Percentiles rank a stretch among this genome's conserved stretches.
Evolutionary conservation across 164 flowering plant species (phyloP).

Genomic region (Santalum album): DNA sequence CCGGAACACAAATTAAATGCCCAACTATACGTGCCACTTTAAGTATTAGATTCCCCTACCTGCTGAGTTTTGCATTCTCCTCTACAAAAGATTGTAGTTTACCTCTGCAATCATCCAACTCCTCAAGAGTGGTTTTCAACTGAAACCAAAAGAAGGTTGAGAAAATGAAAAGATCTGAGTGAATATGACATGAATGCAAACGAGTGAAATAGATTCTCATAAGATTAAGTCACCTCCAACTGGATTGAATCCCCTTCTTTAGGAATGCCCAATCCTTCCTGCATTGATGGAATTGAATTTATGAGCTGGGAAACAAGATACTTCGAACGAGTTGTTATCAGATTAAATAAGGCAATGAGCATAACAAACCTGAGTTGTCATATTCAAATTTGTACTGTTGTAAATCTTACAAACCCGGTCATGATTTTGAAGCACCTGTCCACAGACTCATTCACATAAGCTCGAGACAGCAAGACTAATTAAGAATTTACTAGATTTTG

Average conservation of each 20-base stretch:
- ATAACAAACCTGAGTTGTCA: slow-evolving; percentile 30
- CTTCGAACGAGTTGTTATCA: neutral
- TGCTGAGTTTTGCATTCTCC: slow-evolving; percentile 57
- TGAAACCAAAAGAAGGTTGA: slow-evolving; percentile 22
- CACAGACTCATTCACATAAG: neutral
- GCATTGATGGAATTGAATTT: slow-evolving; percentile 12
- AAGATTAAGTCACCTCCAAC: slow-evolving; percentile 40
- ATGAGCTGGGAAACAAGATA: neutral
- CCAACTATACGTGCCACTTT: neutral
- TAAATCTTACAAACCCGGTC: slow-evolving; percentile 37
- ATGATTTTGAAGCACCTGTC: slow-evolving; percentile 53
- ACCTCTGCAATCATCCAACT: slow-evolving; percentile 55
- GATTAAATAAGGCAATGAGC: neutral
- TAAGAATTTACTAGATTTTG: neutral
- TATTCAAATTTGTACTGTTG: slow-evolving; percentile 12
- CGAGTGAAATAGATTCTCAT: neutral
- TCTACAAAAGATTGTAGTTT: slow-evolving; percentile 59
- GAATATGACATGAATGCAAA: neutral
- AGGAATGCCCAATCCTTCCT: slow-evolving; percentile 26
- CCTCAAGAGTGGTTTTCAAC: slow-evolving; percentile 44
- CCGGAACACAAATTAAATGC: no score
- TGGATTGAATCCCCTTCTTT: slow-evolving; percentile 34
- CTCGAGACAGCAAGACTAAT: neutral
- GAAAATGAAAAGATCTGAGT: slow-evolving; percentile 1
- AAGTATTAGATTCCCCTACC: slow-evolving; percentile 28